A percentile compares a stretch with the other conserved stretches of the same genome.
These are phyloP conservation scores for Ceratocystis lukuohia DNA, from an alignment of 2,329 filamentous ascomycete genomes.

Conservation along the genomic window DNA sequence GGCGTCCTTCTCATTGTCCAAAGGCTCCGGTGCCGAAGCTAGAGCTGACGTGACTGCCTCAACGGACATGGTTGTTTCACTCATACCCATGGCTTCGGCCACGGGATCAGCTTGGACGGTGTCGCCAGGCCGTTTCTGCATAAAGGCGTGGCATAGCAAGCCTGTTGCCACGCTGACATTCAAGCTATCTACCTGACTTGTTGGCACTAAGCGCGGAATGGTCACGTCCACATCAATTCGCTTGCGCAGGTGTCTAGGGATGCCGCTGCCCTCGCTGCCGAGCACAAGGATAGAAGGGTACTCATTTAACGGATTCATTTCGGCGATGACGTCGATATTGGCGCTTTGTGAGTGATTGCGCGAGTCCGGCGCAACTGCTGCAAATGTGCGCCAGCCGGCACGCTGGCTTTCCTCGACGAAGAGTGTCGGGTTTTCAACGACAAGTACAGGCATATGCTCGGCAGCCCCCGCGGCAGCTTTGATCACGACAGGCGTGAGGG, in stretches of 20 bases:
- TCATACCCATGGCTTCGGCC: not conserved
- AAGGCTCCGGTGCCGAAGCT: not conserved
- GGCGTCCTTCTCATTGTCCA: not conserved
- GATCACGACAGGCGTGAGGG: conserved; percentile 61
- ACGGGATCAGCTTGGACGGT: not conserved
- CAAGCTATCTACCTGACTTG: conserved; percentile 63
- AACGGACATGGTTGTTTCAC: not conserved
- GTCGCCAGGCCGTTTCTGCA: conserved; percentile 8
- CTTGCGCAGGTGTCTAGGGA: conserved; percentile 50
- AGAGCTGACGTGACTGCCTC: conserved; percentile 6
- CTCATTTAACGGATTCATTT: conserved; percentile 39
- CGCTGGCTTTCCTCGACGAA: conserved; percentile 57
- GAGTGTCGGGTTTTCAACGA: conserved; percentile 48
- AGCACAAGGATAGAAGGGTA: conserved; percentile 68
- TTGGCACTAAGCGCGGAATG: conserved; percentile 45
- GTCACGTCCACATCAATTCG: conserved; percentile 52
- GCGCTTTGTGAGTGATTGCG: conserved; percentile 24
- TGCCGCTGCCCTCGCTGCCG: conserved; percentile 66
- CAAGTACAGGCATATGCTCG: conserved; percentile 64
- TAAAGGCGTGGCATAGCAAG: conserved; percentile 57
- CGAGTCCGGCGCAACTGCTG: conserved; percentile 44
- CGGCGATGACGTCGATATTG: conserved; percentile 22
- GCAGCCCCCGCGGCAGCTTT: conserved; percentile 83
- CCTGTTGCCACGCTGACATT: conserved; percentile 86
- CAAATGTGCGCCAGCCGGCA: conserved; percentile 72